phyloP scores from a whole-genome alignment of 2,329 filamentous ascomycete genomes.

The Cyphellophora europaea region DNA sequence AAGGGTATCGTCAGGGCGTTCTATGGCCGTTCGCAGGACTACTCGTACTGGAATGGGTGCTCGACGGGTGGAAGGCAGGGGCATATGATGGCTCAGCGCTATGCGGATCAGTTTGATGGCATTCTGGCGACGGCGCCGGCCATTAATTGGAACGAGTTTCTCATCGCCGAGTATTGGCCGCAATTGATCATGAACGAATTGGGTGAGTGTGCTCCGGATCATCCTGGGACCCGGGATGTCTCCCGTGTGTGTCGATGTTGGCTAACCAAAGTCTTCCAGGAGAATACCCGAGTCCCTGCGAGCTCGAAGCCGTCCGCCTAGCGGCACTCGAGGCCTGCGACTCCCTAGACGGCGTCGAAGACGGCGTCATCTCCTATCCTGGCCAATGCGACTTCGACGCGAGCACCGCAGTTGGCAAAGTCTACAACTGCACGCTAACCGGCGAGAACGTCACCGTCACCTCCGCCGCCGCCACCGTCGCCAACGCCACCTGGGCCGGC shows the following conservation, averaged over 20 bases:
- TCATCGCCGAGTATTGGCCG: conserved; percentile 20
- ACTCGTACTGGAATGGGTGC: conserved; percentile 47
- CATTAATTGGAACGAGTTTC: conserved; percentile 18
- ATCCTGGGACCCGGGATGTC: too few relatives aligned
- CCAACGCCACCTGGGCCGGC: conserved; percentile 24
- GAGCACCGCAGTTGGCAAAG: conserved; percentile 2
- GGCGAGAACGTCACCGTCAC: conserved; percentile 19
- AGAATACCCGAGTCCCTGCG: conserved; percentile 22
- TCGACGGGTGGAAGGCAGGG: conserved; percentile 53
- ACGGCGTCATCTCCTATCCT: conserved; percentile 19
- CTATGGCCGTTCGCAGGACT: too few relatives aligned
- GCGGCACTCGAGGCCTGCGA: conserved; percentile 25
- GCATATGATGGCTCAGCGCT: conserved; percentile 32
- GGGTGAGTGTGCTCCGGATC: too few relatives aligned
- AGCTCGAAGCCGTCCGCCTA: conserved; percentile 25
- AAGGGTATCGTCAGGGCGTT: conserved; percentile 7
- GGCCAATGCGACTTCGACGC: conserved; percentile 10
- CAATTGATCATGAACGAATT: conserved; percentile 18
- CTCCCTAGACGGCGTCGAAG: conserved; percentile 18
- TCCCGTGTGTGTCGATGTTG: too few relatives aligned
- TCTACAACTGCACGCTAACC: conserved; percentile 8
- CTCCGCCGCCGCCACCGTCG: conserved; percentile 22
- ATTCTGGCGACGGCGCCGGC: conserved; percentile 21
- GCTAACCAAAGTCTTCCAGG: too few relatives aligned
- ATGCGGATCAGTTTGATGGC: conserved; percentile 19